These are phyloP conservation scores for Linaria vulgaris DNA, from an alignment of 257 asterid genomes.

Conservation along the genomic window DNA sequence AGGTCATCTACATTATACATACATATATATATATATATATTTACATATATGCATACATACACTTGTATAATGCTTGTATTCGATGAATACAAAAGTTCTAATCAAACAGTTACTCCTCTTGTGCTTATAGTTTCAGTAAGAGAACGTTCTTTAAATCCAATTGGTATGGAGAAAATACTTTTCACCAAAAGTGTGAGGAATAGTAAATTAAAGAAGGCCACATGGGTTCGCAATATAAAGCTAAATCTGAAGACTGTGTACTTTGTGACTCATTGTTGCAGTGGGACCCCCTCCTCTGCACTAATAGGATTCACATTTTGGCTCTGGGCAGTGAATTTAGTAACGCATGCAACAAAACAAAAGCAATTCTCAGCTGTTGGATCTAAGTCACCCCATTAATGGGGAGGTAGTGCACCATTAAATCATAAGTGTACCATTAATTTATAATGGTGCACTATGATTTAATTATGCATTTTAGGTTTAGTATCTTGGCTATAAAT, in stretches of 20 bases:
- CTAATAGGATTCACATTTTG: constrained; percentile 15
- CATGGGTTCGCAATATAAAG: constrained; percentile 27
- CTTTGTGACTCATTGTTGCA: constrained; percentile 19
- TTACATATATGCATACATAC: too few relatives aligned
- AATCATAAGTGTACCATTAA: too few relatives aligned
- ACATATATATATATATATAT: too few relatives aligned
- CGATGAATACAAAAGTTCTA: neutral
- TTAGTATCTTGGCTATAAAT: too few relatives aligned
- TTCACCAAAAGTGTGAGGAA: neutral
- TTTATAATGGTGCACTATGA: too few relatives aligned
- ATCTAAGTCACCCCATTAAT: too few relatives aligned
- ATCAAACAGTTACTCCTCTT: neutral
- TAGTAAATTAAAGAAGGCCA: constrained; percentile 22
- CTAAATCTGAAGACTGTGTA: constrained; percentile 21
- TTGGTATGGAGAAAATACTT: neutral
- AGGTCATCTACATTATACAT: too few relatives aligned
- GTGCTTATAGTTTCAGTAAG: neutral
- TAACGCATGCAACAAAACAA: too few relatives aligned
- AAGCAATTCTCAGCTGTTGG: too few relatives aligned
- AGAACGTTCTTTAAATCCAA: neutral
- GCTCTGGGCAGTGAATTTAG: constrained; percentile 6
- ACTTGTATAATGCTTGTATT: too few relatives aligned
- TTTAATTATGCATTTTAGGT: too few relatives aligned
- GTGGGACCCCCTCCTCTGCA: neutral
- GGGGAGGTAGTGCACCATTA: too few relatives aligned